Base-by-base conservation (phyloP, 805 yeast genomes). In the Cyberlindnera japonica region DNA sequence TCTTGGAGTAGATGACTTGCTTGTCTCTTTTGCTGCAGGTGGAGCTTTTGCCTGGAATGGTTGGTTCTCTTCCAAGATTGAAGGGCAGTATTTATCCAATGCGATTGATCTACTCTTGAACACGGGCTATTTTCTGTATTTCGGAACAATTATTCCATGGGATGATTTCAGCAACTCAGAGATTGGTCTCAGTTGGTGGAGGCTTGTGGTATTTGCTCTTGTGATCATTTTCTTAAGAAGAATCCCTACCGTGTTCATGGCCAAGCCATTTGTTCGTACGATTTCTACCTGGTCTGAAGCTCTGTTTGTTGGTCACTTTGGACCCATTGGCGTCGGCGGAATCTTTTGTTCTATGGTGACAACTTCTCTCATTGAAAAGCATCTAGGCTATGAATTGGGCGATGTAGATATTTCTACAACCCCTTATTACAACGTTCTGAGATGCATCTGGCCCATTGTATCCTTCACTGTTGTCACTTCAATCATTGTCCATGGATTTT, bases 321-420 rank as follows among this genome's bases (percentile, higher is more conserved):
- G 97, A 11, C 96, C 97, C 2, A 85, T 89, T 56, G 97, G 97
- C 29, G 96, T 88, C 16, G 96, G 96, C 41, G 95, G 95, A 3
- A 71, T 88, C 7, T 88, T 85, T 62, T 90, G 93, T 29, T 79
- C 84, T 6, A 79, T 88, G 40, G 67, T 88, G 43, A 87, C 95
- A 1, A 74, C 90, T 43, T 75, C 79, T 8, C 81, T 80, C 44
- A 64, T 84, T 35, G 95, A 85, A 20, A 28, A 36, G 18, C 33
- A 35, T 31, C 15, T 43, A 22, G 47, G 47, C 2, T 35, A 30
- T 20, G 47, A 43, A 14, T 23, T 43, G 53, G 67, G 63, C 7
- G 67, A 64, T 45, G 64, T 68, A 14, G 67, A 73, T 19, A 66
- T 59, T 4, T 74, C 72, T 19, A 74, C 72, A 31, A 77, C 84